Evolutionary conservation across 2,329 filamentous ascomycete species (phyloP).

Genomic region (Aspergillus fumigatiaffinis): DNA sequence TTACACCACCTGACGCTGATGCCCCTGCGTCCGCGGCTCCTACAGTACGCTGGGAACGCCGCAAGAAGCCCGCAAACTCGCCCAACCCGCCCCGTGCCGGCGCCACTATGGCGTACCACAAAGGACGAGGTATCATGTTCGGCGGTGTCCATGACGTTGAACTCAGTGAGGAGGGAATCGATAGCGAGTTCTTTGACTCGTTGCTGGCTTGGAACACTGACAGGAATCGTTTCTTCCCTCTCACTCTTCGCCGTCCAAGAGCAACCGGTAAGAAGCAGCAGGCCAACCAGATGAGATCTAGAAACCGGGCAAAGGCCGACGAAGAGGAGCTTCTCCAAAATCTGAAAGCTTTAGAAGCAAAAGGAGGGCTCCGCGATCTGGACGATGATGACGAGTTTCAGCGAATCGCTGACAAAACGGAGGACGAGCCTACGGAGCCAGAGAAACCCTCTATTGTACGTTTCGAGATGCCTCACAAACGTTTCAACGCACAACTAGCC

Average conservation of each 20-base stretch:
- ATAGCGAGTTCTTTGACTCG: conserved; percentile 94
- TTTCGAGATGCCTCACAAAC: conserved; percentile 80
- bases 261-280: conserved; percentile 60
- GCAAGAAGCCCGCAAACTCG: conserved; percentile 87
- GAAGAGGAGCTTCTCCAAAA: conserved; percentile 88
- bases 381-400: conserved; percentile 41
- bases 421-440: conserved; percentile 49
- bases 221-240: conserved; percentile 87
- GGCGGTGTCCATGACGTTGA: conserved; percentile 93
- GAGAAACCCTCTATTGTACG: conserved; percentile 60
- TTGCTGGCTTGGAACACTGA: conserved; percentile 94
- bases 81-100: conserved; percentile 81
- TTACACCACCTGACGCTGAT: conserved; percentile 68
- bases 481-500: conserved; percentile 87
- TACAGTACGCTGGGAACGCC: conserved; percentile 80
- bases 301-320: conserved; percentile 74
- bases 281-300: conserved; percentile 46
- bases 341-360: conserved; percentile 78
- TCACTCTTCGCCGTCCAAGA: conserved; percentile 71
- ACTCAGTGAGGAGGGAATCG: conserved; percentile 87
- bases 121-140: conserved; percentile 86
- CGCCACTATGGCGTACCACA: conserved; percentile 90
- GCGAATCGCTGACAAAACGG: conserved; percentile 47
- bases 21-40: conserved; percentile 63
- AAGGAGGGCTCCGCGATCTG: conserved; percentile 57